Base-by-base conservation (phyloP, 352 stramenopile genomes). In the Phytophthora litchii region DNA sequence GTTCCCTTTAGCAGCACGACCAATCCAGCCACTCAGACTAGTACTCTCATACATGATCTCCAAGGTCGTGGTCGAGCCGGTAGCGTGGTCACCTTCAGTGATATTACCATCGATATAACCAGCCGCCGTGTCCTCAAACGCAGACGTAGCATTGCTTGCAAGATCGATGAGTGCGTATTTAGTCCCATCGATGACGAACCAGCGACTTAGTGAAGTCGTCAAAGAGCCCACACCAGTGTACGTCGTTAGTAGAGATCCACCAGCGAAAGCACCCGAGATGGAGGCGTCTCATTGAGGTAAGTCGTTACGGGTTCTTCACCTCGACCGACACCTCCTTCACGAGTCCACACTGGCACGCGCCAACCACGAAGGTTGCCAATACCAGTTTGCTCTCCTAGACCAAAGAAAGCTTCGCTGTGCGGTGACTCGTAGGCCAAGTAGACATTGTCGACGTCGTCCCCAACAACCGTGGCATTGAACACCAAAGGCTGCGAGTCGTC, bases 151-250 rank as follows among this genome's bases (percentile, higher is more conserved):
- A 17, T 71, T 63, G 32, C 62, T 71, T 2, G 56, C 62, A 19
- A 66, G 55, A 46, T 71, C 40, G 31, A 67, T 47, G 29, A 71
- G 62, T 2, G 56, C 62, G 25, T 70, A 71, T 4, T 65, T 71
- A 29, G 43, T 67, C 1, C 62, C 49, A 11, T 63, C 44, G 3
- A 71, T 31, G 16, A 65, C 48, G n/a, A 70, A n/a, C 61, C 54
- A 65, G 20, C 61, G 61, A 5, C 61, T 48, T 14, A 70, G 54
- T 6, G 61, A 70, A 3, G 54, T 42, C 20, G 48, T 48, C 12
- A 65, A 36, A 35, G 61, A 66, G 13, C 34, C 61, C 17, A 71
- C 56, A 31, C 36, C 56, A 9, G 55, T 71, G 34, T 71, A 67
- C 19, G 56, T 67, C 4, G 62, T 66, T 8, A 70, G 55, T 23